Base-by-base conservation (phyloP, 257 asterid species). In the Voacanga thouarsii region DNA sequence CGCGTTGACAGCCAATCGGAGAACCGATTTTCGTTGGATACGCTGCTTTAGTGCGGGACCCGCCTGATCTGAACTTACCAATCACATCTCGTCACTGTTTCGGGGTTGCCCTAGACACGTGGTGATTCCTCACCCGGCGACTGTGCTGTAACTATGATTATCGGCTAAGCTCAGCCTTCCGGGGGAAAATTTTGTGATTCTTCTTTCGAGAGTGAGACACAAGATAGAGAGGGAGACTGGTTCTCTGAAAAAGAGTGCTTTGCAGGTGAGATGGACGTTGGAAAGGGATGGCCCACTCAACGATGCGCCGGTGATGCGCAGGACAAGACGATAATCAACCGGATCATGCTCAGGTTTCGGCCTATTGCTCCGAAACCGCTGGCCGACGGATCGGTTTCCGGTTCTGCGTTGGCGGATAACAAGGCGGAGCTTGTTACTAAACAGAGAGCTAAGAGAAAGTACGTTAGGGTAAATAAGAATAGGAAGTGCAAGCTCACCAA, bases 311-410 rank as follows among this genome's bases (percentile, higher is more conserved):
- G 86, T 43, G 78, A 57, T 12, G 33, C 37, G 0, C 81, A 30
- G 3, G 87, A 85, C 43, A 55, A 55, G 11, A 83, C 83, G 73
- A 76, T 77, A 72, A 72, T 85, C 55, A 79, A 83, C 21, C 71
- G 80, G 75, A 83, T 83, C 78, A 78, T 85, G 89, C 86, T 82
- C 5, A 41, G 80, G 24, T 85, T 74, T 86, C 81, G 89, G 45
- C 90, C 90, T 16, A 87, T 87, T 7, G 90, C 90, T 37, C 90
- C 90, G 6, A 87, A 85, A 77, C 90, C 90, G 61, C 60, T 60
- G 21, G 19, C 82, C 43, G 81, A 51, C 10, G 81, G 82, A 39
- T 77, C 88, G 2, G 71, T 19, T 15, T 14, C 83, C 37, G 85
- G 83, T 51, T 49, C 78, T 3, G 18, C 57, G 7, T 33, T 71